phyloP scores from a whole-genome alignment of 2,329 filamentous ascomycete species.

The Fusarium robinianum region DNA sequence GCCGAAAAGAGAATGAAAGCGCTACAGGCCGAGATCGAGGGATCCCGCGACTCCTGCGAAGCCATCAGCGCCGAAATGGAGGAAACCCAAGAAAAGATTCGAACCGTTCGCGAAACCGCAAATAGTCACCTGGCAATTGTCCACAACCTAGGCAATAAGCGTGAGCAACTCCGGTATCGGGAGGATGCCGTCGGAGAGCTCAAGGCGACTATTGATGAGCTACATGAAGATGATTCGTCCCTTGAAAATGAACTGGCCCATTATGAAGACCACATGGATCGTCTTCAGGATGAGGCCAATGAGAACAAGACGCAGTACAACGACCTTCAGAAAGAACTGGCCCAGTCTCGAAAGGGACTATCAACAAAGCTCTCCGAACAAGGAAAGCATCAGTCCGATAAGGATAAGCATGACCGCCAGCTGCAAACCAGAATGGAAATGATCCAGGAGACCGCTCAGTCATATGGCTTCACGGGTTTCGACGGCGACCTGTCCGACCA shows the following conservation, averaged over 20 bases:
- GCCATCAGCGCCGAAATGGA: conserved; percentile 64
- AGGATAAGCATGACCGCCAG: conserved; percentile 83
- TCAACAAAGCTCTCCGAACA: conserved; percentile 64
- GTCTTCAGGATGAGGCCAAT: conserved; percentile 67
- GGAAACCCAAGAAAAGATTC: conserved; percentile 60
- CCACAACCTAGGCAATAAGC: conserved; percentile 75
- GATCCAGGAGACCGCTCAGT: conserved; percentile 76
- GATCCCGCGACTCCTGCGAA: conserved; percentile 61
- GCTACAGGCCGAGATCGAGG: conserved; percentile 69
- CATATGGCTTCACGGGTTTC: conserved; percentile 81
- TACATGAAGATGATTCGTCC: conserved; percentile 77
- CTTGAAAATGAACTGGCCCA: conserved; percentile 73
- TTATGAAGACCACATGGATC: conserved; percentile 74
- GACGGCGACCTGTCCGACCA: conserved; percentile 76
- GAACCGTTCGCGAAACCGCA: conserved; percentile 72
- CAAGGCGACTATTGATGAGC: conserved; percentile 72
- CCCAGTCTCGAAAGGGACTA: conserved; percentile 50
- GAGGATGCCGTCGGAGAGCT: conserved; percentile 73
- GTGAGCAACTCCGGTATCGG: conserved; percentile 71
- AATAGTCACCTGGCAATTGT: conserved; percentile 76
- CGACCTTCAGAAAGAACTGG: conserved; percentile 61
- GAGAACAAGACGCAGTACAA: conserved; percentile 66
- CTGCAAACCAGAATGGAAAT: conserved; percentile 71
- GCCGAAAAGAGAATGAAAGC: conserved; percentile 67
- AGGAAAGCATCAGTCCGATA: conserved; percentile 83